Conservation (phyloP, 306 rosid genomes). For the Cicer chorassanicum region DNA sequence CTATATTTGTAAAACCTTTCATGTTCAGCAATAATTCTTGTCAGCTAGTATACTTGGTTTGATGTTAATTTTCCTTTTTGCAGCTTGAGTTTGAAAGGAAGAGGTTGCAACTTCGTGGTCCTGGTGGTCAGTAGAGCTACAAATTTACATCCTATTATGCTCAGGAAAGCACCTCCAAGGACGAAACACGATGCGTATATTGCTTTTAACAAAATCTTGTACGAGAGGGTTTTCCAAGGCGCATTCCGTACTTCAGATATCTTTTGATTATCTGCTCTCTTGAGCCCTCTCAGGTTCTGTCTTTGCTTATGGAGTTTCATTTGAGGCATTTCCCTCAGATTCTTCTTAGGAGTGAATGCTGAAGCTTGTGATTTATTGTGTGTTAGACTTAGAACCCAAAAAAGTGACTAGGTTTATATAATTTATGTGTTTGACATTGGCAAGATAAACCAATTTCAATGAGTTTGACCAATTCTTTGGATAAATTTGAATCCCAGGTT, state of each 20-base stretch:
- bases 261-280: constrained; percentile 48
- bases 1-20: constrained; percentile 26
- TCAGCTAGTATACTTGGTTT: constrained; percentile 13
- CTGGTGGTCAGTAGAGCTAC: constrained; percentile 61
- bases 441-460: constrained; percentile 35
- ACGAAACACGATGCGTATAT: constrained; percentile 49
- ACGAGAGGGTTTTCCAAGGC: constrained; percentile 50
- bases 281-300: constrained; percentile 50
- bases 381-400: constrained; percentile 41
- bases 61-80: constrained; percentile 35
- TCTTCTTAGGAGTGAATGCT: constrained; percentile 44
- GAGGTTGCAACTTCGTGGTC: constrained; percentile 74
- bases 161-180: constrained; percentile 40
- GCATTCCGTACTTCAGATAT: constrained; percentile 49
- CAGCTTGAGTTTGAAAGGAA: constrained; percentile 88
- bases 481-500: constrained; percentile 24
- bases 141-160: constrained; percentile 40
- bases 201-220: constrained; percentile 46
- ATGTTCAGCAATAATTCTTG: background rate
- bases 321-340: constrained; percentile 51
- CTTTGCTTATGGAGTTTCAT: constrained; percentile 47
- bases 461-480: constrained; percentile 39
- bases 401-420: constrained; percentile 35
- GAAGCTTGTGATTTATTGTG: constrained; percentile 36
- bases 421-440: constrained; percentile 34